These are phyloP conservation scores for Tylopilus rubrobrunneus DNA, from an alignment of 768 basidiomycete genomes.

Conservation along the genomic window DNA sequence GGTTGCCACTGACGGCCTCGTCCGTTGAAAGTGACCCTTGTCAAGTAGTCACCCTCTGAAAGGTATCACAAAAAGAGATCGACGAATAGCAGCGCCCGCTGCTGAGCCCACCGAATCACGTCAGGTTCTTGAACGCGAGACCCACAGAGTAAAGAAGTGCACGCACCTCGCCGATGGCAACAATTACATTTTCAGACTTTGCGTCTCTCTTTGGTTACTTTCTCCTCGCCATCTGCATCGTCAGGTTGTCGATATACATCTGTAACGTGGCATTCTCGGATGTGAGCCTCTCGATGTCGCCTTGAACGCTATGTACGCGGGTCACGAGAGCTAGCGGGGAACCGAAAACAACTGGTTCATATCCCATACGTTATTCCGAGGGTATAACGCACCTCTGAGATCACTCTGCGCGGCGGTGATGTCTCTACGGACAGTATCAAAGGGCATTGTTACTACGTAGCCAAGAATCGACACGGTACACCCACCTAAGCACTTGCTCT, in stretches of 20 bases:
- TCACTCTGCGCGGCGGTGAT: conserved; percentile 74
- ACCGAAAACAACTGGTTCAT: neutral
- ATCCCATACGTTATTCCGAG: neutral
- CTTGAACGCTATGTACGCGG: conserved; percentile 66
- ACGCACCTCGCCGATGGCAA: conserved; percentile 7
- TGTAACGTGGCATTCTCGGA: conserved; percentile 81
- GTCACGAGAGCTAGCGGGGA: conserved; percentile 52
- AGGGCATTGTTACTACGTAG: neutral
- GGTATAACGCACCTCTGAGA: conserved; percentile 54
- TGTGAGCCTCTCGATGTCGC: conserved; percentile 74
- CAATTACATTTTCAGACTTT: neutral
- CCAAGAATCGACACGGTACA: conserved; percentile 1
- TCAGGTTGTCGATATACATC: conserved; percentile 87
- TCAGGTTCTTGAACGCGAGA: neutral
- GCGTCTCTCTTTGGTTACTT: conserved; percentile 40
- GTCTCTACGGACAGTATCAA: conserved; percentile 46
- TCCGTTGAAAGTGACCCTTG: no score
- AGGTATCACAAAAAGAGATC: neutral
- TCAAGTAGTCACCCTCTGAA: neutral
- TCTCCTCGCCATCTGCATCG: conserved; percentile 80
- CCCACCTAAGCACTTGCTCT: conserved; percentile 74
- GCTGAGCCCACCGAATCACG: neutral
- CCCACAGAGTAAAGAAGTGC: neutral
- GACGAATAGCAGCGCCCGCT: neutral
- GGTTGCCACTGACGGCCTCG: no score